Conservation (phyloP, 2,329 filamentous ascomycete genomes). For the Cladosporium sp. region DNA sequence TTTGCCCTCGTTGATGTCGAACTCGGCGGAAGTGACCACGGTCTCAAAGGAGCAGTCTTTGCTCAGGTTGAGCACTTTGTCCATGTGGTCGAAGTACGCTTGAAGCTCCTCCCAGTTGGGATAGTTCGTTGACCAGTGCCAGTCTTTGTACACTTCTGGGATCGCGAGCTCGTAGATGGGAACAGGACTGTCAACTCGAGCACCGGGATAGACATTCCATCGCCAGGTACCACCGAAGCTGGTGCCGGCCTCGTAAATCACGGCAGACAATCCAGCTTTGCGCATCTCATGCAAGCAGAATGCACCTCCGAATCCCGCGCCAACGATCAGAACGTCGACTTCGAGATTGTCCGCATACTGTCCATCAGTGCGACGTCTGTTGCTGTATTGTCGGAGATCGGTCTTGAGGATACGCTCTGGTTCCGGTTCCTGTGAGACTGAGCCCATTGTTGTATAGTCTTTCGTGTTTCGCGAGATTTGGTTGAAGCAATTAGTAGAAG, state of each 20-base stretch:
- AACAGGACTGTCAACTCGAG: constrained; percentile 41
- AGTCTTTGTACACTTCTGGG: constrained; percentile 38
- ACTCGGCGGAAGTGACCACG: constrained; percentile 50
- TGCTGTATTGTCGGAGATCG: constrained; percentile 23
- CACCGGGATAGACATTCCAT: constrained; percentile 36
- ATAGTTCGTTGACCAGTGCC: constrained; percentile 38
- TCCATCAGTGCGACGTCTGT: constrained; percentile 18
- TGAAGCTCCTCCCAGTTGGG: constrained; percentile 44
- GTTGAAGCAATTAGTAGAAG: not conserved
- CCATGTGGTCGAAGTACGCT: constrained; percentile 57
- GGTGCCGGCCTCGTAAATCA: constrained; percentile 30
- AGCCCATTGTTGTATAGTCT: constrained; percentile 6
- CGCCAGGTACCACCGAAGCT: constrained; percentile 34
- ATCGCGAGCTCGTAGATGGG: constrained; percentile 32
- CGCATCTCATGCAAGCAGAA: constrained; percentile 40
- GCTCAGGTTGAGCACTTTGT: constrained; percentile 51
- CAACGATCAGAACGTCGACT: constrained; percentile 33
- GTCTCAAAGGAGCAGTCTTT: constrained; percentile 57
- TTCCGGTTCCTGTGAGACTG: constrained; percentile 12
- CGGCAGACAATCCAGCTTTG: constrained; percentile 27
- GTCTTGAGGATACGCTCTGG: constrained; percentile 25
- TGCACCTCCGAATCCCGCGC: constrained; percentile 42
- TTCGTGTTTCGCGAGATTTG: not conserved
- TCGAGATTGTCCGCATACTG: constrained; percentile 28
- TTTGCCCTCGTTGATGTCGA: constrained; percentile 43